Evolutionary conservation across 768 basidiomycete genomes (phyloP).

Genomic region (Omphalotus guepiniiformis): DNA sequence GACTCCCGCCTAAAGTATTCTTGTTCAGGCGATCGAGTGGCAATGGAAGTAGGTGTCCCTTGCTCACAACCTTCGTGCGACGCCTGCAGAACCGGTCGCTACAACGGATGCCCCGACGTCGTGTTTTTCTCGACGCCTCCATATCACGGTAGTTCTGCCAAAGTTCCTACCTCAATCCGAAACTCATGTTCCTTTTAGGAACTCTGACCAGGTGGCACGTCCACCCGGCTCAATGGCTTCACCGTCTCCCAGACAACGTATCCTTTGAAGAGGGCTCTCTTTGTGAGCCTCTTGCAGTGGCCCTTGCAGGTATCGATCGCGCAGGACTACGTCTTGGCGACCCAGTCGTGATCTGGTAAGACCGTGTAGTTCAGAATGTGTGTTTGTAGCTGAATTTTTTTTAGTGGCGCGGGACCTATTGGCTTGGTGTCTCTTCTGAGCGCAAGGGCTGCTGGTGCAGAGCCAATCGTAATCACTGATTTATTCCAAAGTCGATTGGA

Average conservation of each 20-base stretch:
- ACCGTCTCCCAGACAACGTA: constrained; percentile 56
- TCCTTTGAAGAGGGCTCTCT: constrained; percentile 67
- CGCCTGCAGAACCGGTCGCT: constrained; percentile 57
- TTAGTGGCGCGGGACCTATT: constrained; percentile 65
- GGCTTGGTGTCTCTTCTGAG: constrained; percentile 59
- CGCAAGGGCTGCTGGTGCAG: constrained; percentile 64
- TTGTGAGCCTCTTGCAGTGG: constrained; percentile 65
- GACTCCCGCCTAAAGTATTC: neutral
- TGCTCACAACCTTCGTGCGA: constrained; percentile 60
- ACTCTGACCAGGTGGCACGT: constrained; percentile 64
- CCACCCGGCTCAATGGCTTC: constrained; percentile 65
- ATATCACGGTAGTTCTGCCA: constrained; percentile 47
- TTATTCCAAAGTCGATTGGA: constrained; percentile 61
- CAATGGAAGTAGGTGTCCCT: constrained; percentile 67
- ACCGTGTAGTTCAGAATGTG: neutral
- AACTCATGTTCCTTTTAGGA: constrained; percentile 28
- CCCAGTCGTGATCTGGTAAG: constrained; percentile 56
- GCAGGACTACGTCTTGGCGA: constrained; percentile 63
- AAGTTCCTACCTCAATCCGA: neutral
- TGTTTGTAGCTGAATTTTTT: constrained; percentile 1
- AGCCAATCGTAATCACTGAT: constrained; percentile 68
- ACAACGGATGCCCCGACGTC: constrained; percentile 55
- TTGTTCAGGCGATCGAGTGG: constrained; percentile 55
- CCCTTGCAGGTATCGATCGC: constrained; percentile 64
- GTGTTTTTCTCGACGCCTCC: constrained; percentile 74